Evolutionary conservation across 2,329 filamentous ascomycete species (phyloP).

Genomic region (Cladosporium austrohemisphaericum): DNA sequence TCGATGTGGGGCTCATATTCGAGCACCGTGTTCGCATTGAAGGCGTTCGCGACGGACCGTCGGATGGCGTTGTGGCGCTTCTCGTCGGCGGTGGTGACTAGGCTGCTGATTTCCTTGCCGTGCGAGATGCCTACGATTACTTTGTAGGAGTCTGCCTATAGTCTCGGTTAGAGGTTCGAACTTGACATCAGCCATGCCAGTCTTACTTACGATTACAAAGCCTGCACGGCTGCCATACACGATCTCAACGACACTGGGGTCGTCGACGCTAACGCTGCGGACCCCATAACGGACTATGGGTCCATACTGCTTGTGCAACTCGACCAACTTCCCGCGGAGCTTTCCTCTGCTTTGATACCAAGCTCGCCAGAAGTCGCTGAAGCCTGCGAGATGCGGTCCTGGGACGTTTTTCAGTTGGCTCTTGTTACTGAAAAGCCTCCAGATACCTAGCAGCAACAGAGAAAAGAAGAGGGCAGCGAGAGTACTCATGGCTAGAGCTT

Average conservation of each 20-base stretch:
- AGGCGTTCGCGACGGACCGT: slow-evolving; percentile 2
- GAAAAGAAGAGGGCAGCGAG: too few species aligned
- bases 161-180: background rate
- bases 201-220: background rate
- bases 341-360: slow-evolving; percentile 1
- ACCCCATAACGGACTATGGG: background rate
- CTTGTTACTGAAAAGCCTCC: background rate
- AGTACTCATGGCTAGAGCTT: too few species aligned
- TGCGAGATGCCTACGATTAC: background rate
- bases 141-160: slow-evolving; percentile 1
- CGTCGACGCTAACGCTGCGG: slow-evolving; percentile 1
- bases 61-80: background rate
- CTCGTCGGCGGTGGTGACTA: background rate
- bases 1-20: slow-evolving; percentile 4
- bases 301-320: background rate
- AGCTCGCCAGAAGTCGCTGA: slow-evolving; percentile 7
- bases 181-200: background rate
- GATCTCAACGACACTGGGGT: background rate
- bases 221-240: background rate
- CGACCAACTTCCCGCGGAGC: background rate
- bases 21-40: background rate
- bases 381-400: background rate
- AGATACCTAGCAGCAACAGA: too few species aligned
- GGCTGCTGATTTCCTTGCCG: background rate
- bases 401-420: background rate